A percentile compares a stretch with the other conserved stretches of the same genome.
phyloP scores from a whole-genome alignment of 805 yeast species.

The Ogataea saltuana region DNA sequence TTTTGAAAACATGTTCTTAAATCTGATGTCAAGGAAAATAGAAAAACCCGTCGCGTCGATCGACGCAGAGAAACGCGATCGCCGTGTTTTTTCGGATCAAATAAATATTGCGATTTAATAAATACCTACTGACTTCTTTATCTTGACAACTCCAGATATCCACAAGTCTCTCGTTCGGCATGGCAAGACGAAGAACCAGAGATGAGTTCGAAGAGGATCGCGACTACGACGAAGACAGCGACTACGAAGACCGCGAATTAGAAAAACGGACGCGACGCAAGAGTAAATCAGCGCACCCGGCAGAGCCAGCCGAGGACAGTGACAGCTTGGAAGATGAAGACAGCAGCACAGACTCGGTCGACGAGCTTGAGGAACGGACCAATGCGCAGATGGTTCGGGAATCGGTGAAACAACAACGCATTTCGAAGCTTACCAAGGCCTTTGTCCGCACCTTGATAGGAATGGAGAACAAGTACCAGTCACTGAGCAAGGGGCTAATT shows the following conservation, averaged over 20 bases:
- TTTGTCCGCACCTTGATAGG: constrained; percentile 33
- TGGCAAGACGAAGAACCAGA: constrained; percentile 3
- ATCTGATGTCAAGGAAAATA: too few species aligned
- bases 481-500: constrained; percentile 29
- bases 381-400: not conserved
- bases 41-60: too few species aligned
- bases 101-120: too few species aligned
- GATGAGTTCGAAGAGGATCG: constrained; percentile 10
- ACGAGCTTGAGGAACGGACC: constrained; percentile 3
- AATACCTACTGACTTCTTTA: too few species aligned
- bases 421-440: constrained; percentile 27
- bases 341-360: constrained; percentile 5
- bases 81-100: too few species aligned
- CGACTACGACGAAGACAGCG: constrained; percentile 12
- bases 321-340: constrained; percentile 4
- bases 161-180: too few species aligned
- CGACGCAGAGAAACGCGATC: too few species aligned
- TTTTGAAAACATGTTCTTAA: too few species aligned
- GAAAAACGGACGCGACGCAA: constrained; percentile 1
- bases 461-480: constrained; percentile 30
- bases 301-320: not conserved
- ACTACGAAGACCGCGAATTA: constrained; percentile 5
- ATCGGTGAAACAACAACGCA: constrained; percentile 15
- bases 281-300: not conserved
- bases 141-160: too few species aligned